These are phyloP conservation scores for Penicillium sp. DNA, from an alignment of 2,329 filamentous ascomycete genomes.

Conservation along the genomic window DNA sequence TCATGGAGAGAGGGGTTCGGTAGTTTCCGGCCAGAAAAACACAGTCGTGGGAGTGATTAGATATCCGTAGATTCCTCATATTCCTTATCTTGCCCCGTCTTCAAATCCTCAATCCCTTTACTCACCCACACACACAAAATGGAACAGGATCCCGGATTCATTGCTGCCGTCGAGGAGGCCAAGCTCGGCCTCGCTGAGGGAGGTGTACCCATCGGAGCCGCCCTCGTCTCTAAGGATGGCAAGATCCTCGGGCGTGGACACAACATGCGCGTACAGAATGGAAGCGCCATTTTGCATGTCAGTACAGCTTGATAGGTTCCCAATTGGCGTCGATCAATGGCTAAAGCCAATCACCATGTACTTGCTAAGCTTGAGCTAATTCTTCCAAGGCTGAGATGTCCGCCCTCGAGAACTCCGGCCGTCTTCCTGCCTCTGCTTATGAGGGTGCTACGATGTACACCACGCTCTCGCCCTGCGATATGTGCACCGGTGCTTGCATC, in stretches of 20 bases:
- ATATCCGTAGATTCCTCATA: neutral
- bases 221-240: slow-evolving; percentile 65
- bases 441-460: slow-evolving; percentile 77
- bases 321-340: neutral
- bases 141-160: slow-evolving; percentile 51
- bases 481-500: slow-evolving; percentile 75
- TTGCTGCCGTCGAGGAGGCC: slow-evolving; percentile 57
- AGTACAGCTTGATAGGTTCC: slow-evolving; percentile 24
- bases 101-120: neutral
- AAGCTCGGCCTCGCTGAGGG: slow-evolving; percentile 54
- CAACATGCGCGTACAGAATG: slow-evolving; percentile 71
- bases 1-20: slow-evolving; percentile 12
- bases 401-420: slow-evolving; percentile 69
- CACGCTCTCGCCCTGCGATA: slow-evolving; percentile 73
- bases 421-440: slow-evolving; percentile 66
- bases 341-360: neutral
- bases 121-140: slow-evolving; percentile 20
- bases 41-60: slow-evolving; percentile 5
- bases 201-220: slow-evolving; percentile 58
- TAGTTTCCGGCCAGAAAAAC: slow-evolving; percentile 13
- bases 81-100: neutral
- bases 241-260: slow-evolving; percentile 67
- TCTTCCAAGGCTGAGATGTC: slow-evolving; percentile 65
- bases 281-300: slow-evolving; percentile 68
- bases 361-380: neutral